Evolutionary conservation across 2,329 filamentous ascomycete species (phyloP).

Genomic region (Akanthomyces lecanii): DNA sequence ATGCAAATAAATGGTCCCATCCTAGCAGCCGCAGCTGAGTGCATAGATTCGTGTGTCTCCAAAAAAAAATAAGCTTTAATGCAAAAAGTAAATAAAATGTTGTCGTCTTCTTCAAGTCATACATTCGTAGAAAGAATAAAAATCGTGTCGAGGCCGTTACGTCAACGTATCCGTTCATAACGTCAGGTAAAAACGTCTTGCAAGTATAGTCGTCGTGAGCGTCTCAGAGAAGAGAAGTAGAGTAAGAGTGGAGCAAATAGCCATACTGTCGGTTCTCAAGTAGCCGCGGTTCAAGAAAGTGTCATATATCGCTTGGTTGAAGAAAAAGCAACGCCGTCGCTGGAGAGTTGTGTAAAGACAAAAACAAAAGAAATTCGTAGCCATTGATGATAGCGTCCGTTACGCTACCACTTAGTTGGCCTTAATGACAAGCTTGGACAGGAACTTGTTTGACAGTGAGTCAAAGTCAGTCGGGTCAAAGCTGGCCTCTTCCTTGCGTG

Average conservation of each 20-base stretch:
- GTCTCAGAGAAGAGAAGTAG: slow-evolving; percentile 29
- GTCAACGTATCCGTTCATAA: slow-evolving; percentile 29
- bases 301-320: slow-evolving; percentile 13
- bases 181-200: slow-evolving; percentile 29
- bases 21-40: neutral
- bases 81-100: slow-evolving; percentile 15
- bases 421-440: slow-evolving; percentile 93
- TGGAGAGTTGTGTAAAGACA: slow-evolving; percentile 26
- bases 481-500: slow-evolving; percentile 65
- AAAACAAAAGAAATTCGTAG: slow-evolving; percentile 21
- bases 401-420: slow-evolving; percentile 60
- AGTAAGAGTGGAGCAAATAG: slow-evolving; percentile 29
- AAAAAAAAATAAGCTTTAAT: slow-evolving; percentile 25
- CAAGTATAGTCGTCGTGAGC: slow-evolving; percentile 28
- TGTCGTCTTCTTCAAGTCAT: slow-evolving; percentile 38
- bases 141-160: slow-evolving; percentile 34
- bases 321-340: slow-evolving; percentile 16
- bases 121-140: slow-evolving; percentile 35
- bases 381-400: neutral
- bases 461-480: slow-evolving; percentile 94
- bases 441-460: slow-evolving; percentile 92
- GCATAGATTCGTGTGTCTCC: slow-evolving; percentile 7
- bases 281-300: slow-evolving; percentile 14
- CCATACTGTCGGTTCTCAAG: slow-evolving; percentile 18
- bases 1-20: slow-evolving; percentile 9